Base-by-base conservation (phyloP, 2,329 filamentous ascomycete genomes). In the Fusarium sp. region DNA sequence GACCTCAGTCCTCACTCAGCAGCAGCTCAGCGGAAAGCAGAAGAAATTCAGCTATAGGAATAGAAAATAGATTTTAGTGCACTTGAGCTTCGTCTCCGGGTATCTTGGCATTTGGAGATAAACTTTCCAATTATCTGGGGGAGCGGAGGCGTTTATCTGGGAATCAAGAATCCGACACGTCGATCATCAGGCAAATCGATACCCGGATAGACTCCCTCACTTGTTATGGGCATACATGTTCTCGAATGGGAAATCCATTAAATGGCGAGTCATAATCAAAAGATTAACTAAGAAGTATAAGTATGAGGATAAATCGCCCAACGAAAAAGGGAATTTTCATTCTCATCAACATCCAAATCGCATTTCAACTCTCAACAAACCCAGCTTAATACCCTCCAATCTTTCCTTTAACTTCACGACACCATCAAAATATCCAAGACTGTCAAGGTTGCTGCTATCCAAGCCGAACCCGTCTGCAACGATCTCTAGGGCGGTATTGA, bases 401-500 rank as follows among this genome's bases (percentile, higher is more conserved):
- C 3, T 10, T 21, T 5, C n/a, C 0, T 21, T n/a, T 6, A 52
- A 13, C 10, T 20, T 13, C 20, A 1, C n/a, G 10, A 29, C 26
- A 41, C 21, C 35, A 20, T 26, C 20, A 58, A 63, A 31, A 41
- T 60, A 47, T 58, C 57, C 18, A 46, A 57, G 12, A 55, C 60
- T n/a, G 13, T 73, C 53, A 75, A 75, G 54, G 52, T 75, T 24
- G 72, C 72, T 8, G 73, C 71, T n/a, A 68, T 75, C 21, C 73
- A 75, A 38, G 70, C 73, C 26, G 74, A 75, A 24, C 74, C 74
- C 12, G 70, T 60, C 24, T 75, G 72, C 72, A 66, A 72, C 16
- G 70, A 75, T 42, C 71, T 75, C 13, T 59, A 75, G 33, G 74
- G 73, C 3, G 70, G 80, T 66, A 76, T 84, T 58, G 71, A 80